Evolutionary conservation across 139 green algal genomes (phyloP).

Genomic region (Coelastrella sp.): DNA sequence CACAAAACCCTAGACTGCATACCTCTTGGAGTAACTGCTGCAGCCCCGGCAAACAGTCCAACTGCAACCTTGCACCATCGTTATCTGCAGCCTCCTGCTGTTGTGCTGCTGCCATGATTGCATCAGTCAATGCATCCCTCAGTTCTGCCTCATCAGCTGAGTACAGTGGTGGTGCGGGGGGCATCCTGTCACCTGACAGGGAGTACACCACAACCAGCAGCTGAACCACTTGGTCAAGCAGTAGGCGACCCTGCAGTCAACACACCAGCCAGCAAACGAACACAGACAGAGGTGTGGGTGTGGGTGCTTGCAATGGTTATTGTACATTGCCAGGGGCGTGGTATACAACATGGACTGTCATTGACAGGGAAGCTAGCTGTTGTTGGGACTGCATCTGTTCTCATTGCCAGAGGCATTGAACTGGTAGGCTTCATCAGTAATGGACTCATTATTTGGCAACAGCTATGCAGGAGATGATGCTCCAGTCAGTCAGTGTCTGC

Average conservation of each 20-base stretch:
- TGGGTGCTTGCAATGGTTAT: background rate
- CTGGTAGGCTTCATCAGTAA: too few relatives aligned
- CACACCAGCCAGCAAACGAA: too few relatives aligned
- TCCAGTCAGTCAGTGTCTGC: too few relatives aligned
- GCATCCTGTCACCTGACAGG: conserved; percentile 49
- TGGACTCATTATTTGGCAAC: too few relatives aligned
- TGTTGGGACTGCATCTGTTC: too few relatives aligned
- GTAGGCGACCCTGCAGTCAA: conserved; percentile 42
- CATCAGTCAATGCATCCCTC: conserved; percentile 37
- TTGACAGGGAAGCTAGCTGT: too few relatives aligned
- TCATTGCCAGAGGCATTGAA: too few relatives aligned
- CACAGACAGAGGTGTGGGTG: background rate
- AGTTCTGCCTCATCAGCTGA: conserved; percentile 46
- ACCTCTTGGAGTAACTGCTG: conserved; percentile 26
- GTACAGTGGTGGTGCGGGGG: conserved; percentile 23
- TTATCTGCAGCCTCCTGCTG: background rate
- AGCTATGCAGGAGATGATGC: too few relatives aligned
- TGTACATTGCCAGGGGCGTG: too few relatives aligned
- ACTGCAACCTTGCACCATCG: background rate
- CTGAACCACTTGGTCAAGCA: conserved; percentile 48
- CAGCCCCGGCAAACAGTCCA: conserved; percentile 27
- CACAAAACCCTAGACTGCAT: background rate
- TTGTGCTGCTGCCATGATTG: conserved; percentile 42
- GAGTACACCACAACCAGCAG: conserved; percentile 61
- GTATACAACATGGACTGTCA: too few relatives aligned